Base-by-base conservation (phyloP, 805 yeast genomes). In the Teunomyces cretensis region DNA sequence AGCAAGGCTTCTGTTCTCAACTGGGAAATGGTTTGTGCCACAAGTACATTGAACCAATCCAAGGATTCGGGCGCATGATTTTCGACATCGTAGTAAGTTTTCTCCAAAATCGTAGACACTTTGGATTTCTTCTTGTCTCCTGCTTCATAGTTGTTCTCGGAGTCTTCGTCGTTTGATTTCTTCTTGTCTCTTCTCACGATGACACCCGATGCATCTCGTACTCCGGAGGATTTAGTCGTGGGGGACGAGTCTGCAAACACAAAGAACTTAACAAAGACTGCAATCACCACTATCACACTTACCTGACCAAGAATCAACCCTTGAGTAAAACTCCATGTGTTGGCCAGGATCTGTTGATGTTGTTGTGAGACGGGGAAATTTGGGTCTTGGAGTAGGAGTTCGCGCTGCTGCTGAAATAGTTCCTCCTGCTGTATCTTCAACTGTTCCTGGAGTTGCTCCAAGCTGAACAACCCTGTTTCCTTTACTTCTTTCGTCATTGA, bases 31-130 rank as follows among this genome's bases (percentile, higher is more conserved):
- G 90, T 83, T 62, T 94, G 97, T 0, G 97, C 99, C 14, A 94
- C 78, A 30, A 94, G 72, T 1, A 94, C 97, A 52, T 92, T 94
- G 64, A 94, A 89, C 99, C 99, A 94, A 62, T 94, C 99, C 48
- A 94, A 68, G 0, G 97, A 86, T 68, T 94, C 99, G 0, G 97
- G 79, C 13, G 83, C 75, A 62, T 94, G 99, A 19, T 81, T 83
- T 38, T 83, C 82, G 1, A 94, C 97, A 58, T 94, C 87, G 64
- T 94, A 94, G 60, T 89, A 89, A 0, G 97, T 90, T 56, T 90
- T 91, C 51, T 92, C 97, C 32, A 94, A 69, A 15, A 94, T 88
- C n/a, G 70, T 50, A 12, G 60, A 52, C 9, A 68, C 53, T 31
- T 57, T 61, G 7, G 62, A 52, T 9, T 11, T 14, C 11, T 17